Base-by-base conservation (phyloP, 306 rosid genomes). In the Pueraria montana region DNA sequence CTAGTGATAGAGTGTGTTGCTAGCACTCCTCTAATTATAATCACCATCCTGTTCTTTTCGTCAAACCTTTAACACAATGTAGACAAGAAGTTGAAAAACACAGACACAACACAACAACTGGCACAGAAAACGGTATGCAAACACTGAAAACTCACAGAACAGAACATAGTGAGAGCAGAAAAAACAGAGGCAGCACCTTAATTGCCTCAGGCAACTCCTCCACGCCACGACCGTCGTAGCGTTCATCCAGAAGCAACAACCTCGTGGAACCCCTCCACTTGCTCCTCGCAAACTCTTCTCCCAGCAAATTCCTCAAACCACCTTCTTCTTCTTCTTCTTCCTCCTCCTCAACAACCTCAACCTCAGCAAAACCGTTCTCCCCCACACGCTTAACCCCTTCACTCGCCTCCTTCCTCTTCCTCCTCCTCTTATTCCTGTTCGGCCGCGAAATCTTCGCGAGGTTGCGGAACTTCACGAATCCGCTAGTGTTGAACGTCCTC, bases 391-490 rank as follows among this genome's bases (percentile, higher is more conserved):
- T 87, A 62, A 9, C 71, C 11, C 49, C 89, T 68, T 82, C 85
- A 48, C 38, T 50, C 49, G 0, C 85, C 12, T 59, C 75, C 78
- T 32, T 84, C 69, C 3, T 13, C 23, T 36, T 24, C 11, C 36
- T 32, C 77, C 76, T 34, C 78, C 61, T 62, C 84, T 58, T 89
- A 71, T 74, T 90, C 89, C 72, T 84, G 6, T 42, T 86, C 42
- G 98, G 96, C 92, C 99, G 89, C 49, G 99, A 89, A 67, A 96
- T 89, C 93, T 85, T 94, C n/a, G 94, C 96, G 8, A 96, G 77
- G 74, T 90, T 88, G 79, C 94, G 87, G 30, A 96, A 96, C 14
- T 87, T 93, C 20, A 91, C 91, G 53, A 79, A 96, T 2, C 99
- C 99, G 1, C 89, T 86, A 10, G 97, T 82, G 49, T 92, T 86